Percentiles rank a stretch among this genome's conserved stretches.
Conservation (phyloP, 2,329 filamentous ascomycete genomes). For the Rhynchosporium graminicola region DNA sequence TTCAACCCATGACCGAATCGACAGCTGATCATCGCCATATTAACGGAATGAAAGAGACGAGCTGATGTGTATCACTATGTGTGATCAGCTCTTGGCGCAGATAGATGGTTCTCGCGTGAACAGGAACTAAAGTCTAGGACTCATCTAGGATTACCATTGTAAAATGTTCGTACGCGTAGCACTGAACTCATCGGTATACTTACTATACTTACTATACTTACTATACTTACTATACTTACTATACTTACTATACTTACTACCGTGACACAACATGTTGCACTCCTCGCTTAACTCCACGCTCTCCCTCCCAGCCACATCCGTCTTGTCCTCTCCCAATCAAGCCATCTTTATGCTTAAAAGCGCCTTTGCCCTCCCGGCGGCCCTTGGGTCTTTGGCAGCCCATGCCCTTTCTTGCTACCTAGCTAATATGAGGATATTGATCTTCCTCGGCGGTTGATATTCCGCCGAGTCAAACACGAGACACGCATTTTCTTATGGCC, state of each 20-base stretch:
- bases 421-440: constrained; percentile 1
- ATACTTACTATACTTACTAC: too few relatives aligned
- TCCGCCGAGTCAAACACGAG: constrained; percentile 16
- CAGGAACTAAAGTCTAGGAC: neutral
- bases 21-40: constrained; percentile 2
- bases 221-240: too few relatives aligned
- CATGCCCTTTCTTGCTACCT: neutral
- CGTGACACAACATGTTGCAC: neutral
- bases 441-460: constrained; percentile 14
- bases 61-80: neutral
- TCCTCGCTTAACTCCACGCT: neutral
- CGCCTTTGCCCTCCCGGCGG: constrained; percentile 6
- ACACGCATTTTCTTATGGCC: constrained; percentile 13
- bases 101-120: constrained; percentile 2
- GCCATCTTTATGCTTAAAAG: constrained; percentile 19
- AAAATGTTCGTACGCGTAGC: neutral
- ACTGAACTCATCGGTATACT: neutral
- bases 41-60: neutral
- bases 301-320: constrained; percentile 13
- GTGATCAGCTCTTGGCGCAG: neutral
- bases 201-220: too few relatives aligned
- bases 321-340: neutral
- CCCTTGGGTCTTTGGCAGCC: neutral
- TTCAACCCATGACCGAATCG: constrained; percentile 13
- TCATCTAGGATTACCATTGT: neutral